Evolutionary conservation across 2,329 filamentous ascomycete genomes (phyloP).

Genomic region (Catunica adiposa): DNA sequence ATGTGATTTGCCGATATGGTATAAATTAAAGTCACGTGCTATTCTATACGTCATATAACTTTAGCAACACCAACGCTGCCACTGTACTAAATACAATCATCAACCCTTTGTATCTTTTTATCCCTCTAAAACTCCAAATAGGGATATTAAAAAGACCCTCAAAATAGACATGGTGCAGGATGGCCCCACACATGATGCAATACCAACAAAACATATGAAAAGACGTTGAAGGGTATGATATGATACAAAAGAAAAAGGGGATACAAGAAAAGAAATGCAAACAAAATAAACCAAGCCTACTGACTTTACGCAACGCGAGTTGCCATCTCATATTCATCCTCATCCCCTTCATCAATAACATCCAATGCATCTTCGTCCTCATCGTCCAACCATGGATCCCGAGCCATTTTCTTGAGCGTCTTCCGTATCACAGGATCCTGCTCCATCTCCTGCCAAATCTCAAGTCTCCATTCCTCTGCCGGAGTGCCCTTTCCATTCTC

Average conservation of each 20-base stretch:
- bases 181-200: conserved; percentile 1
- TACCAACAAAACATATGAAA: conserved; percentile 5
- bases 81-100: background rate
- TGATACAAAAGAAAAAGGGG: background rate
- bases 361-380: conserved; percentile 4
- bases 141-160: too few relatives aligned
- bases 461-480: conserved; percentile 31
- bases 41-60: background rate
- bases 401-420: conserved; percentile 26
- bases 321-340: conserved; percentile 1
- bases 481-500: conserved; percentile 9
- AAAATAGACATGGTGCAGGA: background rate
- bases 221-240: background rate
- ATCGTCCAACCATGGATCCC: conserved; percentile 17
- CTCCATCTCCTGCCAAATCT: conserved; percentile 43
- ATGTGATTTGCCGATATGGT: background rate
- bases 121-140: too few relatives aligned
- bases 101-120: too few relatives aligned
- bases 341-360: conserved; percentile 10
- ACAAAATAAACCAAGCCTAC: background rate
- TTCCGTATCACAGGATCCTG: conserved; percentile 30
- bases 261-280: background rate
- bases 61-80: background rate
- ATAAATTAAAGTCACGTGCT: background rate
- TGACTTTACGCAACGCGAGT: conserved; percentile 1